These are phyloP conservation scores for Pichia sp. DNA, from an alignment of 1,139 yeast genomes.

Conservation along the genomic window DNA sequence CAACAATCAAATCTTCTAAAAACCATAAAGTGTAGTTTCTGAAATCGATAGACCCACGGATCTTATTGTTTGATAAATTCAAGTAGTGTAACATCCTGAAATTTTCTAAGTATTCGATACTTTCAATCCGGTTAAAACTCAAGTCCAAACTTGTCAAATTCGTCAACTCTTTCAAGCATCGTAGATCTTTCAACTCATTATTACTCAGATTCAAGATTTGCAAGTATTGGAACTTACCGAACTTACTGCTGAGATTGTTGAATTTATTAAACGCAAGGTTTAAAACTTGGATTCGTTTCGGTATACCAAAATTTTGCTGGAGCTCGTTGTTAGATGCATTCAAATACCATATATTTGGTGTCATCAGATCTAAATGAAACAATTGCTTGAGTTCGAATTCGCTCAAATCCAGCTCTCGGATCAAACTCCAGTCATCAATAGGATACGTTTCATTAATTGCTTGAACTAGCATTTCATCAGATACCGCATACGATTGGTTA, in stretches of 20 bases:
- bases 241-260: constrained; percentile 16
- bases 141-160: constrained; percentile 43
- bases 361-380: constrained; percentile 43
- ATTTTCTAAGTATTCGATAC: constrained; percentile 40
- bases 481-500: constrained; percentile 48
- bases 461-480: constrained; percentile 44
- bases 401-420: constrained; percentile 39
- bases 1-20: constrained; percentile 45
- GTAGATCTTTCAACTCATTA: constrained; percentile 40
- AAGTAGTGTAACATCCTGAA: constrained; percentile 42
- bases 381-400: constrained; percentile 37
- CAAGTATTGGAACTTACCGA: constrained; percentile 43
- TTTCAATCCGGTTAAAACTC: constrained; percentile 39
- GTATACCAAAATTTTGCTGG: constrained; percentile 49
- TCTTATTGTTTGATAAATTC: constrained; percentile 43
- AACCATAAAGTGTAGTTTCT: constrained; percentile 36
- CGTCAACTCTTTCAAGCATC: constrained; percentile 39
- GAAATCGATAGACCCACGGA: constrained; percentile 43
- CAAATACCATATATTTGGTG: constrained; percentile 42
- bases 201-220: constrained; percentile 43
- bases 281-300: constrained; percentile 39
- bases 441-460: constrained; percentile 47
- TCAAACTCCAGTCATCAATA: constrained; percentile 43
- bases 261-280: constrained; percentile 38
- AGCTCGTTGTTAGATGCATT: constrained; percentile 44